Conservation (phyloP, 441 rosid genomes). For the Croton setiger region DNA sequence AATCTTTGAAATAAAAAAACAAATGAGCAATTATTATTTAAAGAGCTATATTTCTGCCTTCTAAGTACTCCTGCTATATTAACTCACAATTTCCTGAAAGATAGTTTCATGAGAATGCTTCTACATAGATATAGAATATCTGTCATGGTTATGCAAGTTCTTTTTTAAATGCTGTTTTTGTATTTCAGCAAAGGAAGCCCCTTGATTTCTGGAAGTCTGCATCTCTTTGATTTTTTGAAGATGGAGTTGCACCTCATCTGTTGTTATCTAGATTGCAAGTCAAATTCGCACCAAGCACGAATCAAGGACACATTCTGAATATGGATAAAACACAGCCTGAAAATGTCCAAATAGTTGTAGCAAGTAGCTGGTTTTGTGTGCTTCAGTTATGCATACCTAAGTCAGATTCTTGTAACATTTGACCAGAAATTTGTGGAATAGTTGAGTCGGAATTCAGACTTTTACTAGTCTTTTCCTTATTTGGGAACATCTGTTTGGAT, state of each 20-base stretch:
- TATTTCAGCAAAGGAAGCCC: constrained; percentile 54
- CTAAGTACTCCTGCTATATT: background rate
- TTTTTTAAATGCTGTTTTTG: background rate
- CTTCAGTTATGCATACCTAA: background rate
- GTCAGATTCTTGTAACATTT: background rate
- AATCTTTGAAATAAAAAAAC: background rate
- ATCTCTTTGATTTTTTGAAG: constrained; percentile 21
- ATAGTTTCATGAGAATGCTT: background rate
- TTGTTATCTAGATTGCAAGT: background rate
- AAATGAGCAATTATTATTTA: background rate
- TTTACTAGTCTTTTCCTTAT: background rate
- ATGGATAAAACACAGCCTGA: background rate
- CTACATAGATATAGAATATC: background rate
- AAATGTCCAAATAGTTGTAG: background rate
- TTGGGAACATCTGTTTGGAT: too few species aligned
- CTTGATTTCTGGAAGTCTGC: constrained; percentile 57
- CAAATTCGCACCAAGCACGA: background rate
- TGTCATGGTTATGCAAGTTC: background rate
- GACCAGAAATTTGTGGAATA: background rate
- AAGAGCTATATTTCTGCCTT: background rate
- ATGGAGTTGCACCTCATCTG: background rate
- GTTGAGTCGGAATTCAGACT: background rate
- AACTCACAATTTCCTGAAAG: background rate
- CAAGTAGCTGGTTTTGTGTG: background rate
- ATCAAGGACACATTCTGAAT: background rate